phyloP scores from a whole-genome alignment of 1,139 yeast genomes.

The Taphrina pruni region DNA sequence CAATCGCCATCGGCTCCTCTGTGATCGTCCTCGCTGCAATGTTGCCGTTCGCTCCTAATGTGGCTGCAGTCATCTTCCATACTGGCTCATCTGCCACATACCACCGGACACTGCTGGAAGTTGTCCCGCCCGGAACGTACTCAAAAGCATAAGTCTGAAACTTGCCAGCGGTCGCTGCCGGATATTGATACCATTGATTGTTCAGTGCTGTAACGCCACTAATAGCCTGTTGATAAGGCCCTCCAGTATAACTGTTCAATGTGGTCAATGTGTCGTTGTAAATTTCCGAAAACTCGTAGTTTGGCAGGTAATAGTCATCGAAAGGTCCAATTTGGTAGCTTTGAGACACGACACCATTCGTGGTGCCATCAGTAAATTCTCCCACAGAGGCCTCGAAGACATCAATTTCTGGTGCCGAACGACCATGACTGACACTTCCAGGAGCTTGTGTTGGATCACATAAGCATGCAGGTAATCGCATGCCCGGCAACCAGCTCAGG shows the following conservation, averaged over 20 bases:
- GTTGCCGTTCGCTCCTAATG: conserved; percentile 83
- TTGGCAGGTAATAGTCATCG: conserved; percentile 85
- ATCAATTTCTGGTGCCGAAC: conserved; percentile 93
- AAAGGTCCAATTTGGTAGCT: conserved; percentile 83
- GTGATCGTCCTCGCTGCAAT: conserved; percentile 74
- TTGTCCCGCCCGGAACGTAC: conserved; percentile 66
- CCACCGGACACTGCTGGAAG: conserved; percentile 79
- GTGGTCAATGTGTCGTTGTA: conserved; percentile 66
- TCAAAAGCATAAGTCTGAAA: conserved; percentile 82
- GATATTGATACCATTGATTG: conserved; percentile 66
- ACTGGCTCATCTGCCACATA: conserved; percentile 74
- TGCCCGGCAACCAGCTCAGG: conserved; percentile 78
- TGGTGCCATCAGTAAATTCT: conserved; percentile 49
- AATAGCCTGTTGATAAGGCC: conserved; percentile 83
- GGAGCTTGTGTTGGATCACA: conserved; percentile 72
- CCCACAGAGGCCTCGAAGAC: conserved; percentile 75
- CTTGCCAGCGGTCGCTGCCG: conserved; percentile 49
- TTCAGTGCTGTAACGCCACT: conserved; percentile 75
- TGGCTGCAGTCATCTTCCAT: conserved; percentile 63
- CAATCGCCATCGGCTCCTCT: conserved; percentile 83
- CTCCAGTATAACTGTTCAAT: conserved; percentile 81
- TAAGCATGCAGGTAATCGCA: conserved; percentile 69
- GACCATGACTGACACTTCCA: conserved; percentile 62
- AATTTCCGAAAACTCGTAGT: conserved; percentile 71
- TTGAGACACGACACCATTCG: conserved; percentile 72